phyloP scores from a whole-genome alignment of 2,329 filamentous ascomycete genomes.

The Hypoxylon sp. region DNA sequence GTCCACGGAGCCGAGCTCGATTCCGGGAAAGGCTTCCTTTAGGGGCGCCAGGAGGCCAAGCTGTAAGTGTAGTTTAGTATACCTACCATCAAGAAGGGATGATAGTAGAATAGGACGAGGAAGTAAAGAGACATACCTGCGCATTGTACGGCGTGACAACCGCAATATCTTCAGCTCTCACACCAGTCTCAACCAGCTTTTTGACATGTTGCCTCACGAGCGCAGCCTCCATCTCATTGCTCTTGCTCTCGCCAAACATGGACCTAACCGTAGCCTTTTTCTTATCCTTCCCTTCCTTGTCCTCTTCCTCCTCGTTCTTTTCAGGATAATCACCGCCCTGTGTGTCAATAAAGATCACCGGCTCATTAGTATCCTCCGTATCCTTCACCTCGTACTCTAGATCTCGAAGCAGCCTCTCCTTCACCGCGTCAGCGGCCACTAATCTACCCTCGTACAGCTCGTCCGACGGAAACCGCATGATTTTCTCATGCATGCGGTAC shows the following conservation, averaged over 20 bases:
- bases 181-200: constrained; percentile 81
- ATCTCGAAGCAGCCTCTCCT: constrained; percentile 78
- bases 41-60: constrained; percentile 83
- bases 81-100: neutral
- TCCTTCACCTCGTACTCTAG: constrained; percentile 82
- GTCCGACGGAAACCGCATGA: constrained; percentile 94
- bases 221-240: constrained; percentile 88
- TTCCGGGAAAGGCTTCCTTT: constrained; percentile 83
- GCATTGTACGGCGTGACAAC: constrained; percentile 97
- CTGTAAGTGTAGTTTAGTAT: constrained; percentile 59
- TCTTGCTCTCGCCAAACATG: constrained; percentile 64
- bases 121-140: constrained; percentile 67
- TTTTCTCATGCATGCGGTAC: constrained; percentile 96
- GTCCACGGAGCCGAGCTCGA: constrained; percentile 97
- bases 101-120: constrained; percentile 1
- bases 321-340: constrained; percentile 94
- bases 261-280: constrained; percentile 64
- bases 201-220: constrained; percentile 84
- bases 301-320: constrained; percentile 80
- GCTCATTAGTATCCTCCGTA: constrained; percentile 88
- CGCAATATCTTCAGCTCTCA: constrained; percentile 87
- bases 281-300: constrained; percentile 72
- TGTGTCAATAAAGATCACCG: constrained; percentile 94
- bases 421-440: constrained; percentile 83
- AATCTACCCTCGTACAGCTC: constrained; percentile 88